Evolutionary conservation across 768 basidiomycete species (phyloP).

Genomic region (Mycena olivaceomarginata): DNA sequence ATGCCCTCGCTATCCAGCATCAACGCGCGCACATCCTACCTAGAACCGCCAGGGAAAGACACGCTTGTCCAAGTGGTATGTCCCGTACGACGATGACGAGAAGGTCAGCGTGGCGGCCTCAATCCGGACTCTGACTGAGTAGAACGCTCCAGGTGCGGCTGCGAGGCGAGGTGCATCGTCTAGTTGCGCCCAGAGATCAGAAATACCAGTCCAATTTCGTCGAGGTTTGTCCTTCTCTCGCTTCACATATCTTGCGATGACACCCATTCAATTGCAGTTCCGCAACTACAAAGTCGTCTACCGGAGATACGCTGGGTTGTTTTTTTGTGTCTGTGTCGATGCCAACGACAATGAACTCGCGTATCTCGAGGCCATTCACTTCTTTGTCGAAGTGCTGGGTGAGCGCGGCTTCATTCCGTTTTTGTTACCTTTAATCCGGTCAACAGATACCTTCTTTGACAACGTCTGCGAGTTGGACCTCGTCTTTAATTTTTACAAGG

Average conservation of each 20-base stretch:
- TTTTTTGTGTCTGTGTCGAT: conserved; percentile 98
- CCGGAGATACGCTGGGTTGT: conserved; percentile 96
- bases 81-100: conserved; percentile 99
- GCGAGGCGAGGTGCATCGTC: conserved; percentile 95
- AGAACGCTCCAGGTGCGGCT: conserved; percentile 82
- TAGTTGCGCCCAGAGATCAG: conserved; percentile 97
- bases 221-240: conserved; percentile 75
- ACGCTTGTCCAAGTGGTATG: conserved; percentile 98
- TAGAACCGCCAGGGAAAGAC: conserved; percentile 99
- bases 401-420: conserved; percentile 48
- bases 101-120: conserved; percentile 74
- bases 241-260: background rate
- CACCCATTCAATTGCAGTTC: conserved; percentile 73
- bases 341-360: conserved; percentile 99
- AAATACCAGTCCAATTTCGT: conserved; percentile 99
- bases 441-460: conserved; percentile 95
- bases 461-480: conserved; percentile 99
- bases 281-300: conserved; percentile 99
- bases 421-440: background rate
- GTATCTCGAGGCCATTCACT: conserved; percentile 97
- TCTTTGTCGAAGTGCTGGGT: conserved; percentile 99
- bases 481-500: conserved; percentile 99
- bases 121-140: background rate
- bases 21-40: background rate
- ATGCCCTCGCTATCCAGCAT: background rate